Conservation (phyloP, 441 rosid species). For the Erodium trifolium region DNA sequence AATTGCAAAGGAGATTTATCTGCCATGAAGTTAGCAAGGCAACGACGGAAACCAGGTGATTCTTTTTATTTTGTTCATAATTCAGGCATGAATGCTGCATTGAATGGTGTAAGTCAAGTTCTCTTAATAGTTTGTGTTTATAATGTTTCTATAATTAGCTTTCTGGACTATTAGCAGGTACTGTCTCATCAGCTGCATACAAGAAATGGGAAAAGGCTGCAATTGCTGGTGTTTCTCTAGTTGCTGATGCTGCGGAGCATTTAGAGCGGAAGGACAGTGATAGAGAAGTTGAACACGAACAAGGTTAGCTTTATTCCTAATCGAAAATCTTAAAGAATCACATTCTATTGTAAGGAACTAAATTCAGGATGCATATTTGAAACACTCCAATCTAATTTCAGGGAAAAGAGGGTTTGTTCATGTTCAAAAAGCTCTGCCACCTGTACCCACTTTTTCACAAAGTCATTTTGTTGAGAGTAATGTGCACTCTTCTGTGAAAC, state of each 20-base stretch:
- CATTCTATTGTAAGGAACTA: slow-evolving; percentile 13
- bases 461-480: slow-evolving; percentile 42
- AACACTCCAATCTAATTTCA: slow-evolving; percentile 27
- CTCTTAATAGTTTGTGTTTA: background rate
- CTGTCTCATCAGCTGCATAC: slow-evolving; percentile 55
- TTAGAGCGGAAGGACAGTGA: slow-evolving; percentile 57
- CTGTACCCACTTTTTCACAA: slow-evolving; percentile 38
- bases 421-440: slow-evolving; percentile 34
- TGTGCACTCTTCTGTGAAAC: slow-evolving; percentile 44
- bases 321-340: too few relatives aligned
- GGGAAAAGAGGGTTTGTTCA: slow-evolving; percentile 36
- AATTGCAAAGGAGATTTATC: slow-evolving; percentile 52
- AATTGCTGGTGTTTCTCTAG: slow-evolving; percentile 95
- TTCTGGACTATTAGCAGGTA: slow-evolving; percentile 19
- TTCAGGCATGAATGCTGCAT: background rate
- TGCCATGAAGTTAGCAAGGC: slow-evolving; percentile 59
- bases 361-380: slow-evolving; percentile 15
- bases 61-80: background rate
- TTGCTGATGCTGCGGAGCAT: slow-evolving; percentile 99
- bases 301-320: slow-evolving; percentile 23
- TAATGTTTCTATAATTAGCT: slow-evolving; percentile 3
- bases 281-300: slow-evolving; percentile 42
- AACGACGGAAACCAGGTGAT: slow-evolving; percentile 72
- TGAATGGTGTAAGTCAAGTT: slow-evolving; percentile 3
- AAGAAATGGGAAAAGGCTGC: slow-evolving; percentile 98